Conservation (phyloP, 2,329 filamentous ascomycete species). For the Ciborinia camelliae region DNA sequence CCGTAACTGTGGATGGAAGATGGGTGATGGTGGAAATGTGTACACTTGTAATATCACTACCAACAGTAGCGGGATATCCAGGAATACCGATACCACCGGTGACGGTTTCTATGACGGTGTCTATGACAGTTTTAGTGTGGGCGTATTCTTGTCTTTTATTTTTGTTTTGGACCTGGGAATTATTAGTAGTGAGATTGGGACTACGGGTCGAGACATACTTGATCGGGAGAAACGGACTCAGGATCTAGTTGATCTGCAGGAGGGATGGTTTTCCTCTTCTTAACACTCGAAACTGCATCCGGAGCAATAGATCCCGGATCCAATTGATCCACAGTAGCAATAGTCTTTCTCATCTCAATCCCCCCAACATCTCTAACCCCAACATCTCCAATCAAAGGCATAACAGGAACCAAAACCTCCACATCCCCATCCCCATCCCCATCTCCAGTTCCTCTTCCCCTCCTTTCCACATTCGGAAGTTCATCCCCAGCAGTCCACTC, state of each 20-base stretch:
- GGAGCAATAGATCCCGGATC: neutral
- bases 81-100: neutral
- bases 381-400: neutral
- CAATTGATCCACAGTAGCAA: neutral
- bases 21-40: neutral
- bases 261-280: neutral
- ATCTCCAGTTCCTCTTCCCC: neutral
- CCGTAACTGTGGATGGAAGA: neutral
- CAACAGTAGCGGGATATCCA: neutral
- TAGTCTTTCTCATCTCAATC: neutral
- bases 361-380: neutral
- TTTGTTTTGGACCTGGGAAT: neutral
- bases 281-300: neutral
- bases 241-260: neutral
- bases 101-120: constrained; percentile 3
- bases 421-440: too few relatives aligned
- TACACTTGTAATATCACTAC: neutral
- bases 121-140: constrained; percentile 1
- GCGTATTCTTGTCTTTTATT: constrained; percentile 1
- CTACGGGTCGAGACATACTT: neutral
- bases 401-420: neutral
- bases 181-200: neutral
- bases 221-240: neutral
- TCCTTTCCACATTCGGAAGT: neutral
- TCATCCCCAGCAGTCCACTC: neutral